Evolutionary conservation across 2,329 filamentous ascomycete genomes (phyloP).

Genomic region (Apiospora rasikravindrae): DNA sequence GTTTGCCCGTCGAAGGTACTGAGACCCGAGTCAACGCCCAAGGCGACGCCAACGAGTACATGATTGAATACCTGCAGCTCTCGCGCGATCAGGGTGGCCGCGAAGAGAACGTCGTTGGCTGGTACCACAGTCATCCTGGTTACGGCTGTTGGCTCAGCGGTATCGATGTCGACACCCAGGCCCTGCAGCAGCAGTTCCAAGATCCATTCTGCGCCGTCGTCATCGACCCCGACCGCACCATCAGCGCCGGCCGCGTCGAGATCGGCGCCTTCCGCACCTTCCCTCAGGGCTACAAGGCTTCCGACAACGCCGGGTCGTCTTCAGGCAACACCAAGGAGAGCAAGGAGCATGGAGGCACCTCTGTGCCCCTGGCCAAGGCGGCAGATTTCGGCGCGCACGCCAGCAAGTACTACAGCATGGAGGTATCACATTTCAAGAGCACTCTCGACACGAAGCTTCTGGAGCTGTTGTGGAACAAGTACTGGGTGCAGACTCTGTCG

Average conservation of each 20-base stretch:
- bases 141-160: conserved; percentile 98
- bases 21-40: conserved; percentile 97
- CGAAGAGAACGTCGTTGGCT: conserved; percentile 91
- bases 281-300: conserved; percentile 72
- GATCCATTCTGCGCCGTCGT: conserved; percentile 96
- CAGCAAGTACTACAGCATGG: conserved; percentile 86
- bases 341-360: conserved; percentile 67
- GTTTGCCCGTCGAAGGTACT: conserved; percentile 95
- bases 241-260: conserved; percentile 93
- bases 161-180: conserved; percentile 91
- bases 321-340: conserved; percentile 21
- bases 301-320: conserved; percentile 22
- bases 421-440: conserved; percentile 94
- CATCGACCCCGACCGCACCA: conserved; percentile 94
- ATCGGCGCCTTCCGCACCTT: conserved; percentile 97
- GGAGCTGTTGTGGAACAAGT: conserved; percentile 96
- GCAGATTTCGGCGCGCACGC: conserved; percentile 95
- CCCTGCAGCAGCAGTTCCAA: conserved; percentile 80
- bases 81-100: conserved; percentile 75
- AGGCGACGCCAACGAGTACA: conserved; percentile 95
- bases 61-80: conserved; percentile 81
- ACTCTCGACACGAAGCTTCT: conserved; percentile 86
- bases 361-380: conserved; percentile 87
- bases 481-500: conserved; percentile 96
- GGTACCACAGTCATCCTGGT: conserved; percentile 97